These are phyloP conservation scores for Cucumis hystrix DNA, from an alignment of 306 rosid species.

Conservation along the genomic window DNA sequence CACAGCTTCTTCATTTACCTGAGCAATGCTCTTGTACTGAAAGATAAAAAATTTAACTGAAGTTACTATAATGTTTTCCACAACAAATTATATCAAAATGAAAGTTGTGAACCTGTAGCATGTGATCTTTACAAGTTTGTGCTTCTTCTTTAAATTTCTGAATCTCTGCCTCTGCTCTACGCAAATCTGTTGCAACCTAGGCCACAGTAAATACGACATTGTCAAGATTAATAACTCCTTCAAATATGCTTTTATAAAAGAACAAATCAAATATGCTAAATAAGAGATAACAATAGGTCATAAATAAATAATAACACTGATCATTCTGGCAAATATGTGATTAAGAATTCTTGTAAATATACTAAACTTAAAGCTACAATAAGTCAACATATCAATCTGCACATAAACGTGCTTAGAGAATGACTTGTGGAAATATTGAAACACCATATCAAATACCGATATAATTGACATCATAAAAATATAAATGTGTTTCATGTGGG, in stretches of 20 bases:
- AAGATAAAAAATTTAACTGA: constrained; percentile 1
- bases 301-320: not conserved
- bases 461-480: not conserved
- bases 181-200: constrained; percentile 52
- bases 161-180: constrained; percentile 52
- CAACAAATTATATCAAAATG: not conserved
- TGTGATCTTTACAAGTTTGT: constrained; percentile 60
- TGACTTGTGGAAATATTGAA: not conserved
- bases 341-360: not conserved
- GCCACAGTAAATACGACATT: not conserved
- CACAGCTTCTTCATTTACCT: constrained; percentile 82
- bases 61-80: not conserved
- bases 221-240: not conserved
- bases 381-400: not conserved
- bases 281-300: not conserved
- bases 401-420: not conserved
- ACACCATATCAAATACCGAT: not conserved
- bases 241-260: not conserved
- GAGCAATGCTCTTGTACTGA: constrained; percentile 92
- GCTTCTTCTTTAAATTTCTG: constrained; percentile 70
- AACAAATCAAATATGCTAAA: not conserved
- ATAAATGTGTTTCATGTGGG: not conserved
- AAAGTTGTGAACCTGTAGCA: constrained; percentile 63
- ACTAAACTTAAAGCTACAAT: not conserved
- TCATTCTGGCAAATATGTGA: not conserved